Evolutionary conservation across 2,329 filamentous ascomycete species (phyloP), one percentile per base, ranked within the genome.

Genomic region (Trichophyton verrucosum): DNA sequence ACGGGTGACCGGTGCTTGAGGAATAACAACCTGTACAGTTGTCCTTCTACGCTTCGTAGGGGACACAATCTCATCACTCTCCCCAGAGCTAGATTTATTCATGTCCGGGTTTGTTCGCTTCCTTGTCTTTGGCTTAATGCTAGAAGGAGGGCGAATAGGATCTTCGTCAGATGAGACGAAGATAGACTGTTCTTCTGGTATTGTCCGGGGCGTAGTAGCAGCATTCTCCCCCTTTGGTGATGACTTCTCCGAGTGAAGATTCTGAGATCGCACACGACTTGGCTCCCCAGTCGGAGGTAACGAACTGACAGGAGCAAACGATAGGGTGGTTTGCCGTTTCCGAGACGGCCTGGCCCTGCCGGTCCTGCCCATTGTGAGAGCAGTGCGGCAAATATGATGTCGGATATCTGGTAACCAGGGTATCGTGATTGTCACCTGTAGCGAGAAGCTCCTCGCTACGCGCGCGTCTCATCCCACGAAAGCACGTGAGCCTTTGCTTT

Each of bases 321-420:
- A 65, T 44, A 78, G 71, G 56, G 73, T 74, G 58, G 75, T 74
- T 66, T 78, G 76, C 65, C 62, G 57, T 57, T 65, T 63, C 17
- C 55, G 55, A 24, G 27, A 7, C 27, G 24, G 27, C 15, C 24
- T 58, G 20, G 22, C 42, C 17, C 36, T 20, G 20, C 22, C 44
- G 15, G 47, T 20, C n/a, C 27, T 46, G 33, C 58, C 38, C 61
- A 62, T 62, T 49, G 30, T 30, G 27, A 30, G 24, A 13, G 13
- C 15, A 24, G 38, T 17, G 40, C 40, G 15, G 40, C 40, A n/a
- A 44, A 15, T n/a, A 42, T 24, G 20, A 24, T 47, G 9, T 20
- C 7, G 2, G 17, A 22, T 24, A 47, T 47, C 44, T 20, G n/a
- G 44, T 47, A 20, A 2, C 20, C 20, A 20, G 20, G 20, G 9